Percentiles rank a stretch among this genome's conserved stretches.
phyloP scores from a whole-genome alignment of 2,329 filamentous ascomycete species.

The Colletotrichum ledebouriae region DNA sequence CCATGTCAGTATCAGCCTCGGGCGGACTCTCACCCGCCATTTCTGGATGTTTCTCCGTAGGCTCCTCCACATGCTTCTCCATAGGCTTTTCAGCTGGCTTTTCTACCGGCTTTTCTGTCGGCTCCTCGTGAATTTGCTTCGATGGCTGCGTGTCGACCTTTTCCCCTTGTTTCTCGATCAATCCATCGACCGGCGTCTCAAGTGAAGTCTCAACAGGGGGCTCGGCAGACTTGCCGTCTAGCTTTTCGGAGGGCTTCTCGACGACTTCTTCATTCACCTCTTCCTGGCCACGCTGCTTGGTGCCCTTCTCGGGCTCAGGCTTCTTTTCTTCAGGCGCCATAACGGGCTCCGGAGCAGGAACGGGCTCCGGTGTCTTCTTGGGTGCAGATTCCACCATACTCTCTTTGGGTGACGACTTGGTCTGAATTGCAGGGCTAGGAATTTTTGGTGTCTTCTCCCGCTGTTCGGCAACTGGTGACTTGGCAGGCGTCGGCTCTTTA shows the following conservation, averaged over 20 bases:
- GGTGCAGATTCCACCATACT: background rate
- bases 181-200: background rate
- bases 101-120: background rate
- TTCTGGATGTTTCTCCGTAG: slow-evolving; percentile 8
- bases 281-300: slow-evolving; percentile 3
- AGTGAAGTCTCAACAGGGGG: background rate
- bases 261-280: background rate
- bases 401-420: slow-evolving; percentile 23
- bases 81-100: background rate
- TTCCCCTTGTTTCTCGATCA: background rate
- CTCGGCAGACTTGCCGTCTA: background rate
- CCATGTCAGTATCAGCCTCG: slow-evolving; percentile 41
- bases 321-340: background rate
- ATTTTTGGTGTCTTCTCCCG: slow-evolving; percentile 25
- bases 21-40: slow-evolving; percentile 5
- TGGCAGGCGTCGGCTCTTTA: slow-evolving; percentile 35
- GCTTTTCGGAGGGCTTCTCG: background rate
- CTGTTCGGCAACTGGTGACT: slow-evolving; percentile 31
- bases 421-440: slow-evolving; percentile 23
- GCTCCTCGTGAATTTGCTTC: slow-evolving; percentile 7
- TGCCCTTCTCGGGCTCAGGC: background rate
- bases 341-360: slow-evolving; percentile 6
- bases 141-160: background rate
- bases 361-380: background rate
- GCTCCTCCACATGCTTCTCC: background rate